Evolutionary conservation across 768 basidiomycete species (phyloP).

Genomic region (Rhizopogon vinicolor): DNA sequence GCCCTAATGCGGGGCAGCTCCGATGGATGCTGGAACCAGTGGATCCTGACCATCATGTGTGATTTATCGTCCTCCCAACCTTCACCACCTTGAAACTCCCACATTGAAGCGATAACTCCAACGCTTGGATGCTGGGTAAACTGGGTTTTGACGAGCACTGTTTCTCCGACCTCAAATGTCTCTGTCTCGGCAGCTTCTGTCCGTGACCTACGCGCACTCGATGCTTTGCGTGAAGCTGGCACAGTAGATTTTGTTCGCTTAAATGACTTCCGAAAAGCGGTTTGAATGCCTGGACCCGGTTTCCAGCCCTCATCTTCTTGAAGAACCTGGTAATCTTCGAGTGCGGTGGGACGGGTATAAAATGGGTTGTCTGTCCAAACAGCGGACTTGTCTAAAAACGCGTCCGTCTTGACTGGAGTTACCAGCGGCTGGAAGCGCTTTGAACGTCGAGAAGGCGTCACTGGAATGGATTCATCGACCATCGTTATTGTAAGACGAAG

Average conservation of each 20-base stretch:
- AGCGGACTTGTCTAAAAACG: constrained; percentile 22
- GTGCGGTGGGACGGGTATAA: constrained; percentile 15
- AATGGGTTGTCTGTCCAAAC: constrained; percentile 22
- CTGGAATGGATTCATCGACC: constrained; percentile 3
- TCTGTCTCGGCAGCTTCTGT: constrained; percentile 13
- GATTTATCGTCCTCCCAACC: constrained; percentile 25
- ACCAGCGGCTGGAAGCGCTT: constrained; percentile 32
- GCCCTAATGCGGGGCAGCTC: constrained; percentile 60
- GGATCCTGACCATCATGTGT: constrained; percentile 55
- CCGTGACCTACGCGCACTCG: constrained; percentile 3
- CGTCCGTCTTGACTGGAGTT: constrained; percentile 19
- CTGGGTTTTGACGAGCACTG: constrained; percentile 52
- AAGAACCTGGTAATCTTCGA: constrained; percentile 22
- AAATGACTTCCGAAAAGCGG: constrained; percentile 26
- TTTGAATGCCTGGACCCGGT: constrained; percentile 13
- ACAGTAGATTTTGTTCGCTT: constrained; percentile 12
- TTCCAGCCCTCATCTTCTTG: constrained; percentile 23
- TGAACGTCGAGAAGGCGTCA: constrained; percentile 32
- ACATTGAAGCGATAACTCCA: constrained; percentile 68
- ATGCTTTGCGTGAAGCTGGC: constrained; percentile 14
- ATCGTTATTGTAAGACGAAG: neutral
- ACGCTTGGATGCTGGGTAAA: constrained; percentile 49
- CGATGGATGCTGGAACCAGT: constrained; percentile 71
- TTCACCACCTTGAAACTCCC: constrained; percentile 40
- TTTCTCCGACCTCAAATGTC: constrained; percentile 57